Percentiles rank a stretch among this genome's conserved stretches.
Evolutionary conservation across 1,284 basidiomycete species (phyloP).

Genomic region (Leccinum huronense): DNA sequence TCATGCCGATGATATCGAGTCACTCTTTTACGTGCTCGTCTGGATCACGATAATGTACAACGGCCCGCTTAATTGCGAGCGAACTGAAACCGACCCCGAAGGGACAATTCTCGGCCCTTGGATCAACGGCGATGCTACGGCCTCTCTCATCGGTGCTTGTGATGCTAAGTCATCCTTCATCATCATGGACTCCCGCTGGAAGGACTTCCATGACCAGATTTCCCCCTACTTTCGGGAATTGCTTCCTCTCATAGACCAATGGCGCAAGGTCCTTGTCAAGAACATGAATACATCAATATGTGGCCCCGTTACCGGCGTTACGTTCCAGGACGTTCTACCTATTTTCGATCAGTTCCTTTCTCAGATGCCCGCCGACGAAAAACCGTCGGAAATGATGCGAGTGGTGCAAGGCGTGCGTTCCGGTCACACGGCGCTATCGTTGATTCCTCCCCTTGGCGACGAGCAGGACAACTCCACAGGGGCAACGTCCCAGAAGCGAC

Average conservation of each 20-base stretch:
- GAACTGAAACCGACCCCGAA: neutral
- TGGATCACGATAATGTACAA: neutral
- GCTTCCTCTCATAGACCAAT: neutral
- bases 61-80: neutral
- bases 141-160: neutral
- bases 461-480: too few relatives aligned
- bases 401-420: neutral
- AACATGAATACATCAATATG: neutral
- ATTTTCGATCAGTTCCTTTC: neutral
- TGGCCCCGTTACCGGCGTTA: too few relatives aligned
- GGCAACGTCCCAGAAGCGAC: neutral
- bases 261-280: neutral
- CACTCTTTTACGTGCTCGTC: neutral
- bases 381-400: neutral
- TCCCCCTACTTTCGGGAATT: neutral
- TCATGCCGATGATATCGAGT: too few relatives aligned
- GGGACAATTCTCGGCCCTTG: neutral
- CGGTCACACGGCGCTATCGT: neutral
- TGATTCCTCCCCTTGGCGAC: neutral
- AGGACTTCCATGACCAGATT: neutral
- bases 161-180: neutral
- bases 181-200: neutral
- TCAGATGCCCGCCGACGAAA: neutral
- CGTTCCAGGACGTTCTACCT: neutral
- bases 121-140: neutral